Percentiles rank a stretch among this genome's conserved stretches.
These are phyloP conservation scores for Thermomyces lanuginosus DNA, from an alignment of 2,329 filamentous ascomycete species.

Conservation along the genomic window DNA sequence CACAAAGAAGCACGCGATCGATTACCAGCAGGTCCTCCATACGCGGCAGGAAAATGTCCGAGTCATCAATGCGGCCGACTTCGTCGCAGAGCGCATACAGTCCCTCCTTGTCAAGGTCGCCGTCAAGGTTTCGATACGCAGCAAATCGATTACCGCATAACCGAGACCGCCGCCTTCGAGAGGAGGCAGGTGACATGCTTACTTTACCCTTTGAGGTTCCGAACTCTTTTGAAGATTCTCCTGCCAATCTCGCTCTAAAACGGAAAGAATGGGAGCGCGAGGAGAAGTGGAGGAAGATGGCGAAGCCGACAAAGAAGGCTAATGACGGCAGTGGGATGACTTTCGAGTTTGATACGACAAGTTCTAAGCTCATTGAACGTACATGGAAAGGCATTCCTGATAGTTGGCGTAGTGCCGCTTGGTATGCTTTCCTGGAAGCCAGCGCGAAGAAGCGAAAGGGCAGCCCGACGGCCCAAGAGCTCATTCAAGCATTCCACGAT, in stretches of 20 bases:
- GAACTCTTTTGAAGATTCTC: slow-evolving; percentile 32
- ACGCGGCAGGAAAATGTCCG: slow-evolving; percentile 22
- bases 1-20: slow-evolving; percentile 30
- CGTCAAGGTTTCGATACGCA: slow-evolving; percentile 34
- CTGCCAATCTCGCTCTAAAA: slow-evolving; percentile 33
- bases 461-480: slow-evolving; percentile 50
- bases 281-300: slow-evolving; percentile 55
- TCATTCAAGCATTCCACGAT: slow-evolving; percentile 55
- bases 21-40: slow-evolving; percentile 24
- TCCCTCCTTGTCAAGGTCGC: slow-evolving; percentile 23
- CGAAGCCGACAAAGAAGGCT: slow-evolving; percentile 30
- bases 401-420: slow-evolving; percentile 80
- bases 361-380: slow-evolving; percentile 71
- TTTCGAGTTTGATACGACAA: slow-evolving; percentile 66
- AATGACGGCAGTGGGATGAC: slow-evolving; percentile 43
- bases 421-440: slow-evolving; percentile 77
- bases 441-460: slow-evolving; percentile 52
- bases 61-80: slow-evolving; percentile 28
- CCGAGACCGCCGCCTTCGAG: slow-evolving; percentile 37
- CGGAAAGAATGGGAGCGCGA: slow-evolving; percentile 46
- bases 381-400: slow-evolving; percentile 98
- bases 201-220: slow-evolving; percentile 39
- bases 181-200: slow-evolving; percentile 50
- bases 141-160: slow-evolving; percentile 39
- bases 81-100: slow-evolving; percentile 32